A percentile compares a stretch with the other conserved stretches of the same genome.
These are phyloP conservation scores for Collybiopsis luxurians DNA, from an alignment of 768 basidiomycete species.

Conservation along the genomic window DNA sequence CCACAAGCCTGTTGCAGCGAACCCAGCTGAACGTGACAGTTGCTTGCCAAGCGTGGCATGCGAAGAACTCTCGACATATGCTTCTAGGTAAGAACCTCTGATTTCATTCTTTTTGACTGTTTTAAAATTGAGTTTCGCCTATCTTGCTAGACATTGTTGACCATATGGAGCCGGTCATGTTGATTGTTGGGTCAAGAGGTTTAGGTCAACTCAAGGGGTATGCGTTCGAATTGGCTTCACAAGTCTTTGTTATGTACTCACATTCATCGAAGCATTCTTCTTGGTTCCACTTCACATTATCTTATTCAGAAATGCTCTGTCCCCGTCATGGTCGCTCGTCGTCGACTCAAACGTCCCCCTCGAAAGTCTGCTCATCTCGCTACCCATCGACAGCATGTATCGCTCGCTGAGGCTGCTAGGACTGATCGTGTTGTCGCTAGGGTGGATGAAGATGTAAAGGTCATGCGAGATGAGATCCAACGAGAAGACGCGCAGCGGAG, in stretches of 20 bases:
- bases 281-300: constrained; percentile 95
- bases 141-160: constrained; percentile 68
- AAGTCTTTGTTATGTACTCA: constrained; percentile 1
- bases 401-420: constrained; percentile 75
- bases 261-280: constrained; percentile 60
- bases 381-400: constrained; percentile 77
- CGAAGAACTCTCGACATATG: constrained; percentile 93
- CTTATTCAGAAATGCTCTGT: constrained; percentile 93
- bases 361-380: constrained; percentile 78
- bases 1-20: constrained; percentile 84
- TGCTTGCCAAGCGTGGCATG: constrained; percentile 93
- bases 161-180: constrained; percentile 82
- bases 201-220: constrained; percentile 85
- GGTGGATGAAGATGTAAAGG: constrained; percentile 83
- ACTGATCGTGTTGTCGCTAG: constrained; percentile 86
- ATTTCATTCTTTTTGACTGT: too few species aligned
- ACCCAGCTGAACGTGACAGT: constrained; percentile 86
- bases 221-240: constrained; percentile 19
- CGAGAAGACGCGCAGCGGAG: constrained; percentile 55
- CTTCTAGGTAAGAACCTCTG: constrained; percentile 50
- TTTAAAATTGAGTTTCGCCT: too few species aligned
- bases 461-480: constrained; percentile 75
- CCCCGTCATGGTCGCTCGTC: constrained; percentile 94
- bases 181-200: constrained; percentile 95
- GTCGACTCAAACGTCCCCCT: constrained; percentile 85